These are phyloP conservation scores for Ophiostoma australiae DNA, from an alignment of 2,329 filamentous ascomycete genomes.

Conservation along the genomic window DNA sequence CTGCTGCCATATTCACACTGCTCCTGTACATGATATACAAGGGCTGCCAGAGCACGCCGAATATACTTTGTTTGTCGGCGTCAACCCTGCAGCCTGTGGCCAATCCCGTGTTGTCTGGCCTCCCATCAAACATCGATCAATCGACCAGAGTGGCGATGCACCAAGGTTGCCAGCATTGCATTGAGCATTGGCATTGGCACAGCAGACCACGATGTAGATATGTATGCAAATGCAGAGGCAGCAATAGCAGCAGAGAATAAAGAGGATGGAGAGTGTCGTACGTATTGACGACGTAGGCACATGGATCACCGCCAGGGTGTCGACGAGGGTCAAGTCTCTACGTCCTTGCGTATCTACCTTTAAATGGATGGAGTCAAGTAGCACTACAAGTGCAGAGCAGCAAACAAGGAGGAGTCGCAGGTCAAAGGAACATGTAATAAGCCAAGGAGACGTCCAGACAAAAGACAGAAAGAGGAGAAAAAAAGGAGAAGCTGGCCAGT, in stretches of 20 bases:
- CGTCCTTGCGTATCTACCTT: too few relatives aligned
- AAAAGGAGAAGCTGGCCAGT: neutral
- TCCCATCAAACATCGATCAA: slow-evolving; percentile 35
- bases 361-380: neutral
- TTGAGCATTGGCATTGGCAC: neutral
- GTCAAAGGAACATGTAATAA: slow-evolving; percentile 3
- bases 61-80: slow-evolving; percentile 5
- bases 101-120: slow-evolving; percentile 30
- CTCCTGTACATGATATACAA: too few relatives aligned
- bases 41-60: too few relatives aligned
- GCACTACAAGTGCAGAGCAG: neutral
- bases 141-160: slow-evolving; percentile 23
- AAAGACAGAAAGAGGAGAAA: neutral
- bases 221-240: neutral
- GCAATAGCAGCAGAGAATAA: neutral
- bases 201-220: neutral
- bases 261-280: neutral
- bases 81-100: slow-evolving; percentile 21
- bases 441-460: neutral
- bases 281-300: slow-evolving; percentile 11
- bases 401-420: neutral
- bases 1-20: too few relatives aligned
- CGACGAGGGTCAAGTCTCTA: neutral
- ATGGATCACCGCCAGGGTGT: slow-evolving; percentile 2
- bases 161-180: neutral